Percentiles rank a stretch among this genome's conserved stretches.
Evolutionary conservation across 768 basidiomycete species (phyloP).

Genomic region (Mycena vulgaris): DNA sequence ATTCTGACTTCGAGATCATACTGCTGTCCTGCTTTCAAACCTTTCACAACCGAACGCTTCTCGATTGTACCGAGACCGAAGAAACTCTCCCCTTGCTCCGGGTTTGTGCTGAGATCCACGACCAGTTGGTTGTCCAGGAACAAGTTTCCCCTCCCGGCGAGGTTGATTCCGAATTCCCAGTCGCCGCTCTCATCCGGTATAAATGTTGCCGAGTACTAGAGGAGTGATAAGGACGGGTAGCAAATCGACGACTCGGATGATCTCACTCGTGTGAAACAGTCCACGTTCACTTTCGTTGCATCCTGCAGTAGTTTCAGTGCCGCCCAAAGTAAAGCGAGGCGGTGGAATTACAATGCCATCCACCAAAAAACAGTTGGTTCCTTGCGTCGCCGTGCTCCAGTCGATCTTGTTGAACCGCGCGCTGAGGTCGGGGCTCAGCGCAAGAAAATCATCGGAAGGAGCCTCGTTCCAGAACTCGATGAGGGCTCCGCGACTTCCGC

Average conservation of each 20-base stretch:
- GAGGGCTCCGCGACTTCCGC: constrained; percentile 55
- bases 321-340: background rate
- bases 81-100: constrained; percentile 55
- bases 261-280: constrained; percentile 60
- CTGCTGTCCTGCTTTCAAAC: constrained; percentile 57
- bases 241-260: background rate
- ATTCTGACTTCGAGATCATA: constrained; percentile 60
- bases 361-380: constrained; percentile 55
- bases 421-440: constrained; percentile 45
- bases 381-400: constrained; percentile 58
- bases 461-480: constrained; percentile 64
- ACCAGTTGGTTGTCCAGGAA: constrained; percentile 65
- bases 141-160: constrained; percentile 63
- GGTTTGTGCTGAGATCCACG: constrained; percentile 62
- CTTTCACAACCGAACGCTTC: constrained; percentile 51
- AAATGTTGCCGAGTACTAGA: constrained; percentile 60
- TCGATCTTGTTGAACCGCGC: constrained; percentile 40
- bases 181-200: constrained; percentile 67
- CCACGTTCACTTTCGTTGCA: constrained; percentile 57
- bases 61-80: constrained; percentile 63
- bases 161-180: constrained; percentile 64
- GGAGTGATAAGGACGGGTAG: background rate
- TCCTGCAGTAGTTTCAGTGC: constrained; percentile 43
- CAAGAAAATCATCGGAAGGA: constrained; percentile 55
- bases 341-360: constrained; percentile 56